Base-by-base conservation (phyloP, 139 green algal genomes). In the Edaphochlamys debaryana region DNA sequence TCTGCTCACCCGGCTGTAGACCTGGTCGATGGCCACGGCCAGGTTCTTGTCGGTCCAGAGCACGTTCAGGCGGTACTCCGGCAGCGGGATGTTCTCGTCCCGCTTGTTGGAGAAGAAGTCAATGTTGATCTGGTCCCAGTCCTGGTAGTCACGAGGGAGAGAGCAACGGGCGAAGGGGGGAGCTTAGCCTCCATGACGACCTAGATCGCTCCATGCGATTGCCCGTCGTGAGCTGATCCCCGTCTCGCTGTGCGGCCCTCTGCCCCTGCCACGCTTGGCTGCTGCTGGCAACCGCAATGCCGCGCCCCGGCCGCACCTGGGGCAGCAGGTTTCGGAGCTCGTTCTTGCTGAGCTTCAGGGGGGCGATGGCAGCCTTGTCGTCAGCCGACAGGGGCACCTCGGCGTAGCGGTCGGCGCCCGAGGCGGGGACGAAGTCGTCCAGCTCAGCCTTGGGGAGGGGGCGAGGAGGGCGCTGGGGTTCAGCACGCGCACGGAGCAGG, bases 1-100 rank as follows among this genome's bases (percentile, higher is more conserved):
- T n/a, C n/a, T n/a, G n/a, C n/a, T n/a, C n/a, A 89, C 88, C 83
- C 79, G 68, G 34, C 48, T 76, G 70, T 92, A 93, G n/a, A 98
- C 87, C 89, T 98, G 94, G 89, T 98, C 95, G 23, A 98, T 95
- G 20, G 89, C 79, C 2, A 98, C 91, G 4, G 82, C 94, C 34
- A 98, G 87, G 87, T 95, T 96, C 86, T 96, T 95, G n/a, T 97
- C 91, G 30, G 60, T 85, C 96, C 96, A 98, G 30, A 98, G 78
- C 74, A 98, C 94, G 72, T 93, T 94, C 42, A 98, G 92, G 56
- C 91, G 82, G 86, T 93, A 97, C 63, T 90, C 87, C 22, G 89
- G 89, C 70, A 89, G 67, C 0, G 88, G 82, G 41, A 92, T 87
- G 69, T 90, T 89, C 41, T 88, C 86, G 56, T 89, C 80, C 67